phyloP scores from a whole-genome alignment of 257 asterid species.

The Capsicum pubescens region DNA sequence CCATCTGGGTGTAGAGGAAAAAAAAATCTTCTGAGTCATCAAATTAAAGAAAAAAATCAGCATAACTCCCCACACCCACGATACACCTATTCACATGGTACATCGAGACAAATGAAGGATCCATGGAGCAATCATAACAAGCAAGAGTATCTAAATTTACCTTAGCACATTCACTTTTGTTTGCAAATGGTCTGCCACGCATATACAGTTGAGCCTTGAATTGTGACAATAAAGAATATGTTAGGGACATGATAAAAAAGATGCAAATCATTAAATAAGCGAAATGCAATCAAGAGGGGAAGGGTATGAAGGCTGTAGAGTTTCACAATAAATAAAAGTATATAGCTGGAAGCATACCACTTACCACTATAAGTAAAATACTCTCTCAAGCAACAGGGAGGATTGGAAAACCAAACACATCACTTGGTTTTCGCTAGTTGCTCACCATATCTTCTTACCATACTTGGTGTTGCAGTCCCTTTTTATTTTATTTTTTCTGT shows the following conservation, averaged over 20 bases:
- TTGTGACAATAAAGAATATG: not conserved
- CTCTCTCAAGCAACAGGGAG: not conserved
- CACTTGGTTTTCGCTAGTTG: not conserved
- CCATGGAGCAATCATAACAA: not conserved
- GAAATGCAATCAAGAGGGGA: not conserved
- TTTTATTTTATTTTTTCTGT: not conserved
- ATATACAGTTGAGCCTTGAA: constrained; percentile 25
- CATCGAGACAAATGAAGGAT: not conserved
- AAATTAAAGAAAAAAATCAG: not conserved
- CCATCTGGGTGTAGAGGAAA: constrained; percentile 4
- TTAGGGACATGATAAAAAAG: not conserved
- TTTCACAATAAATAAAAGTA: constrained; percentile 7
- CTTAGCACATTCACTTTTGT: constrained; percentile 1
- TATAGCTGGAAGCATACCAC: not conserved
- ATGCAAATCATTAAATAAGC: not conserved
- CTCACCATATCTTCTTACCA: not conserved
- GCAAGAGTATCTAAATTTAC: not conserved
- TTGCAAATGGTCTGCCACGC: not conserved
- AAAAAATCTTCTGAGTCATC: not conserved
- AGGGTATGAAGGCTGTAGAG: not conserved
- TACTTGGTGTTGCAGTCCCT: constrained; percentile 3
- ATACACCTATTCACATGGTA: constrained; percentile 1
- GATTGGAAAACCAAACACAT: not conserved
- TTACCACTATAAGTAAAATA: not conserved
- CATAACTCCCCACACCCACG: not conserved